Evolutionary conservation across 306 rosid species (phyloP).

Genomic region (Mimosa bimucronata): DNA sequence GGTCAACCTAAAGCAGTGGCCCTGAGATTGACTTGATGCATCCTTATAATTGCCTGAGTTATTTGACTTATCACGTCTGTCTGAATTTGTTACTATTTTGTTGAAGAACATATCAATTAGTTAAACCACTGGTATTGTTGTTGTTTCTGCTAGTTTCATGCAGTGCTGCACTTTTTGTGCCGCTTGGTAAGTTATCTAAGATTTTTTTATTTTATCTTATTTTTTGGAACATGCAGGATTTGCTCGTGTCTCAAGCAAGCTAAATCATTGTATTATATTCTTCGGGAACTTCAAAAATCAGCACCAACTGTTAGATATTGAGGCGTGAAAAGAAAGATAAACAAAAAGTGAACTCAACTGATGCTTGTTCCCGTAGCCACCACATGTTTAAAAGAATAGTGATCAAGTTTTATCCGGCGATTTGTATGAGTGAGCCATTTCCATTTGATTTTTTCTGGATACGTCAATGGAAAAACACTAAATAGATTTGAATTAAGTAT

Average conservation of each 20-base stretch:
- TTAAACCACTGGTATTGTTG: slow-evolving; percentile 3
- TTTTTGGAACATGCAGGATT: slow-evolving; percentile 32
- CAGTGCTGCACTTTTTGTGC: background rate
- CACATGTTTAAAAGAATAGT: slow-evolving; percentile 15
- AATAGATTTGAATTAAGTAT: background rate
- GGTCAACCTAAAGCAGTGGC: background rate
- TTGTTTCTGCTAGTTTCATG: background rate
- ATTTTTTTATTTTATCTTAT: background rate
- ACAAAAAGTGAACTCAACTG: background rate
- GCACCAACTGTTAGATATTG: slow-evolving; percentile 9
- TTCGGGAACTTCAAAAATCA: slow-evolving; percentile 2
- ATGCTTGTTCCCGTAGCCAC: slow-evolving; percentile 13
- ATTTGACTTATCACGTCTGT: slow-evolving; percentile 14
- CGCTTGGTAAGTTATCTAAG: slow-evolving; percentile 15
- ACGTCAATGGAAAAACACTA: background rate
- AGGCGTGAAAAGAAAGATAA: slow-evolving; percentile 12
- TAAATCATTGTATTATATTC: background rate
- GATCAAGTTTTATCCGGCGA: background rate
- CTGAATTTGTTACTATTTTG: slow-evolving; percentile 1
- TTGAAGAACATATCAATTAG: background rate
- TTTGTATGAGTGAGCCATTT: background rate
- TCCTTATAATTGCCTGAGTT: background rate
- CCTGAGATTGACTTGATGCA: slow-evolving; percentile 4
- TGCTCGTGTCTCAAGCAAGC: slow-evolving; percentile 28
- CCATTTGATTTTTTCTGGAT: background rate